These are phyloP conservation scores for Colletotrichum cereale DNA, from an alignment of 2,329 filamentous ascomycete genomes.

Conservation along the genomic window DNA sequence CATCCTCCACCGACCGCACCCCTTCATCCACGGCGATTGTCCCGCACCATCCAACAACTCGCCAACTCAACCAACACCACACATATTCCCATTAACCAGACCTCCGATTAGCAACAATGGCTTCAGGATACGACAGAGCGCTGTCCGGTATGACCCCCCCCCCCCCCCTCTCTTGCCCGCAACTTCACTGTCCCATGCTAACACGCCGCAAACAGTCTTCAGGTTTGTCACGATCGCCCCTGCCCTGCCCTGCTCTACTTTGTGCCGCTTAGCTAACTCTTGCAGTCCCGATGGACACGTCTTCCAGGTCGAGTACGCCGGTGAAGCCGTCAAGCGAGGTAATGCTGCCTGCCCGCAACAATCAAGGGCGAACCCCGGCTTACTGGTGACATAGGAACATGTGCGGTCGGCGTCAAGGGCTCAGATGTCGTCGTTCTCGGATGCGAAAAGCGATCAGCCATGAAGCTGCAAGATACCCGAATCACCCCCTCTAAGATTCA, in stretches of 20 bases:
- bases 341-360: conserved; percentile 45
- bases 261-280: conserved; percentile 56
- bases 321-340: conserved; percentile 99
- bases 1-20: conserved; percentile 36
- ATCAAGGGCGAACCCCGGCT: conserved; percentile 43
- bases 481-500: conserved; percentile 99
- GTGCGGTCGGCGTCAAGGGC: conserved; percentile 97
- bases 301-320: conserved; percentile 99
- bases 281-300: conserved; percentile 97
- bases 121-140: conserved; percentile 98
- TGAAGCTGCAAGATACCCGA: conserved; percentile 99
- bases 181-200: conserved; percentile 51
- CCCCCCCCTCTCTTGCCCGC: conserved; percentile 49
- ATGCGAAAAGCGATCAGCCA: conserved; percentile 98
- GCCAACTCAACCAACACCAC: conserved; percentile 8
- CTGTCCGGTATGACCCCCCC: conserved; percentile 82
- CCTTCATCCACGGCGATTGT: conserved; percentile 35
- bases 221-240: conserved; percentile 66
- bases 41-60: conserved; percentile 24
- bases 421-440: conserved; percentile 93
- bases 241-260: conserved; percentile 29
- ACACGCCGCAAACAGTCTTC: conserved; percentile 76
- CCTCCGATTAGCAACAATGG: conserved; percentile 64
- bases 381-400: conserved; percentile 76
- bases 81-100: conserved; percentile 32